Conservation (phyloP, 371 early-diverging fungal species). For the Umbelopsis sp. region DNA sequence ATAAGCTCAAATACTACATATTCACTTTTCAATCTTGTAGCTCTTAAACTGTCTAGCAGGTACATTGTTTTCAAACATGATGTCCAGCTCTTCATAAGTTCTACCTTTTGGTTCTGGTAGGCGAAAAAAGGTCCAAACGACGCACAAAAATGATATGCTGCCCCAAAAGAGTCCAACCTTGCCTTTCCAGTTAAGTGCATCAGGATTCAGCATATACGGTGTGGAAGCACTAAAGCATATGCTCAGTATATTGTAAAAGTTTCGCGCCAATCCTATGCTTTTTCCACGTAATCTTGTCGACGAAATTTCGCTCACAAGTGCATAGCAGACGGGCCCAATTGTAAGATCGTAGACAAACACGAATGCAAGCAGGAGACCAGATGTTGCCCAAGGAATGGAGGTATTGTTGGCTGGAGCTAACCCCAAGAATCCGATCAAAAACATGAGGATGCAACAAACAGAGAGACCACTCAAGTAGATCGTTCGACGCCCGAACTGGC, state of each 20-base stretch:
- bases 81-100: conserved; percentile 7
- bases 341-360: neutral
- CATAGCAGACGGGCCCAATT: neutral
- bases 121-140: neutral
- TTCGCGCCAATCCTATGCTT: neutral
- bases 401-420: neutral
- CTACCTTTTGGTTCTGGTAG: conserved; percentile 9
- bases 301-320: neutral
- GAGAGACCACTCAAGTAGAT: neutral
- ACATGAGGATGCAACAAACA: neutral
- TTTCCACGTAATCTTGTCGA: conserved; percentile 2
- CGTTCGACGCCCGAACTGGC: neutral
- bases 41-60: neutral
- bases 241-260: neutral
- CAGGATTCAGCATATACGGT: conserved; percentile 7
- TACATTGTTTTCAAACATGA: neutral
- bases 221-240: neutral
- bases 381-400: neutral
- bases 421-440: neutral
- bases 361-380: neutral
- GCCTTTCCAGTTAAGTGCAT: neutral
- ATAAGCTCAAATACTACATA: no score
- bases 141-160: neutral
- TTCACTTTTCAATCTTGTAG: neutral
- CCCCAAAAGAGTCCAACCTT: conserved; percentile 3